Evolutionary conservation across 176 grass and related monocot genomes (phyloP), one percentile per base, ranked within the genome.

Genomic region (Aegilops speltoides): DNA sequence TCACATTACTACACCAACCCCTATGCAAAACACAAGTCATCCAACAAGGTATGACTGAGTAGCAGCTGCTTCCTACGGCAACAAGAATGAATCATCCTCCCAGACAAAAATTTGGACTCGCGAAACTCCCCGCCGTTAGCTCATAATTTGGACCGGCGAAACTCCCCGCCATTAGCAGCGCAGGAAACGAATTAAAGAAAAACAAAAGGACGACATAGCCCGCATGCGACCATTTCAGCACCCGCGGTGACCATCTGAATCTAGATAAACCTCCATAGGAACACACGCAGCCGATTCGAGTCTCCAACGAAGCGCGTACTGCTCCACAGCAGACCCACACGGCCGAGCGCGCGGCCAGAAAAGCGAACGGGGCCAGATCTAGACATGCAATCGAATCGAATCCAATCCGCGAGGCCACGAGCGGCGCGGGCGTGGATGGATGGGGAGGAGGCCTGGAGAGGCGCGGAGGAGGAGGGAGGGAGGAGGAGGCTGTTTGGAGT

Each of bases 401-500:
- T 33, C 77, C 22, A 48, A 37, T 68, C 78, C 62, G 36, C 33
- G 72, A 67, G 19, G 77, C 23, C 2, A 3, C 3, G 77, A 23
- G 54, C 37, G 3, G 22, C 52, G 22, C 76, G 19, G 46, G 14
- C 16, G 68, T 48, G 16, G 82, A 76, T 48, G 16, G 82, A 54
- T 17, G 28, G 31, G 7, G 34, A 23, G 15, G 61, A 68, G 34
- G 84, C 1, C 1, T 29, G 50, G 50, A 41, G 13, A 66, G 65
- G 82, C 37, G 62, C 13, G 83, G 5, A 14, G 75, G 33, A 80
- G 57, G 33, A 80, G 41, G 59, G 63, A 45, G 34, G 76, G 22
- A 64, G 31, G 61, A 31, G 46, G 15, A 20, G 24, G 63, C 25
- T 59, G 45, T 74, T 87, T 74, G 26, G 38, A 84, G 82, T 91